Evolutionary conservation across 192 early-diverging fungal genomes (phyloP), one percentile per base, ranked within the genome.

Genomic region (Dissophora globulifera): DNA sequence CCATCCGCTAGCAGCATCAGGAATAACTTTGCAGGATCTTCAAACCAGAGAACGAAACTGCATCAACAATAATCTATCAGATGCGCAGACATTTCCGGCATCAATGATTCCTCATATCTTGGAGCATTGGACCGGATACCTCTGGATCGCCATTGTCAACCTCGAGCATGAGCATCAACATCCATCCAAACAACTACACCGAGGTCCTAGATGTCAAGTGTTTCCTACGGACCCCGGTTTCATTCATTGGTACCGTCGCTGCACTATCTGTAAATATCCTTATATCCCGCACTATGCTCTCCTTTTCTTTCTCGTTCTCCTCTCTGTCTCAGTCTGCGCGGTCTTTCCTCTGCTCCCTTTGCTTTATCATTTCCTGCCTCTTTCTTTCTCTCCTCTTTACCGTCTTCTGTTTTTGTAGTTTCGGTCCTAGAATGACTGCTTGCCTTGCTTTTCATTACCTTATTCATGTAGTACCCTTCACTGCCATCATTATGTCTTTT

Each of bases 1-100:
- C 32, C 49, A 10, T 47, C 62, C 1, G 33, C 41, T 30, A 22
- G 41, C 12, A 59, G 41, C 19, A 47, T 40, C 19, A 43, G 40
- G 10, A 17, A 42, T 9, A 40, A 20, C 35, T 67, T 20, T 30
- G 54, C 54, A 49, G 53, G 32, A 13, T 29, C 48, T 15, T 42
- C 66, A 38, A 68, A 56, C 31, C 65, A 58, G 33, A 46, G 22
- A 32, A 53, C 50, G 15, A 67, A 58, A 26, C 55, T 58, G 26
- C 32, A 33, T 22, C 67, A 69, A 16, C 51, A 55, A 55, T 31
- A 42, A 58, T n/a, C n/a, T n/a, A n/a, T n/a, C n/a, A n/a, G n/a
- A n/a, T n/a, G n/a, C n/a, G n/a, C n/a, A n/a, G n/a, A n/a, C n/a
- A n/a, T n/a, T n/a, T n/a, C n/a, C n/a, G n/a, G n/a, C n/a, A n/a